A percentile compares a stretch with the other conserved stretches of the same genome.
Conservation (phyloP, 345 rosid species). For the Boechera stricta region DNA sequence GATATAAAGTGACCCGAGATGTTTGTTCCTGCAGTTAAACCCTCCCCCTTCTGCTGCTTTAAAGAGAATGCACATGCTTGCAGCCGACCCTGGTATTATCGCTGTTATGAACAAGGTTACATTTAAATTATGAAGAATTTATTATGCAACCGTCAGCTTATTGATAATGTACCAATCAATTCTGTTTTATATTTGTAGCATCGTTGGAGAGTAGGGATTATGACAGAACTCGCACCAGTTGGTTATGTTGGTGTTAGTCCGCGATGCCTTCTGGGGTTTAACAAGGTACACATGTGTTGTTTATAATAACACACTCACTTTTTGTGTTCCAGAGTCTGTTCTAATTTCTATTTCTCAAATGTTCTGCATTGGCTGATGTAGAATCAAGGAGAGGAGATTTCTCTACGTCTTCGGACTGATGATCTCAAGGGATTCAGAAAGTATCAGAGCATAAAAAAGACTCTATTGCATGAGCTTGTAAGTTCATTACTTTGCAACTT, state of each 20-base stretch:
- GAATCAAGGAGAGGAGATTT: slow-evolving; percentile 98
- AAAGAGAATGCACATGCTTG: slow-evolving; percentile 95
- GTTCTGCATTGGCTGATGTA: slow-evolving; percentile 43
- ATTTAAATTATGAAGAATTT: slow-evolving; percentile 4
- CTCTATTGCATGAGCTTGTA: slow-evolving; percentile 96
- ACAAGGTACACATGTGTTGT: slow-evolving; percentile 60
- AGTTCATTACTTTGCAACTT: slow-evolving; percentile 33
- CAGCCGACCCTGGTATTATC: slow-evolving; percentile 92
- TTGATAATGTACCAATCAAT: slow-evolving; percentile 26
- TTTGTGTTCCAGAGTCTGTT: neutral
- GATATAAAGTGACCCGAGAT: neutral
- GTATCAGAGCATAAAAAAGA: slow-evolving; percentile 86
- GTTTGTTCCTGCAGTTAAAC: slow-evolving; percentile 54
- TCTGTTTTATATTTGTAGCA: slow-evolving; percentile 51
- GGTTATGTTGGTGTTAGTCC: slow-evolving; percentile 98
- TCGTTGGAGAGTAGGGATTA: slow-evolving; percentile 81
- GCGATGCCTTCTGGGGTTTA: slow-evolving; percentile 81
- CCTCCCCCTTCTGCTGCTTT: slow-evolving; percentile 91
- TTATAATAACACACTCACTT: neutral
- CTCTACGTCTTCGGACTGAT: slow-evolving; percentile 95
- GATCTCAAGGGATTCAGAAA: slow-evolving; percentile 96
- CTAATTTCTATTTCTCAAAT: neutral
- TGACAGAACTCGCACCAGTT: slow-evolving; percentile 98
- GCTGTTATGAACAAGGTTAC: slow-evolving; percentile 91
- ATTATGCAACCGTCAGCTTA: neutral